A percentile compares a stretch with the other conserved stretches of the same genome.
Evolutionary conservation across 495 filamentous ascomycete genomes (phyloP).

Genomic region (Hyaloscypha finlandica): DNA sequence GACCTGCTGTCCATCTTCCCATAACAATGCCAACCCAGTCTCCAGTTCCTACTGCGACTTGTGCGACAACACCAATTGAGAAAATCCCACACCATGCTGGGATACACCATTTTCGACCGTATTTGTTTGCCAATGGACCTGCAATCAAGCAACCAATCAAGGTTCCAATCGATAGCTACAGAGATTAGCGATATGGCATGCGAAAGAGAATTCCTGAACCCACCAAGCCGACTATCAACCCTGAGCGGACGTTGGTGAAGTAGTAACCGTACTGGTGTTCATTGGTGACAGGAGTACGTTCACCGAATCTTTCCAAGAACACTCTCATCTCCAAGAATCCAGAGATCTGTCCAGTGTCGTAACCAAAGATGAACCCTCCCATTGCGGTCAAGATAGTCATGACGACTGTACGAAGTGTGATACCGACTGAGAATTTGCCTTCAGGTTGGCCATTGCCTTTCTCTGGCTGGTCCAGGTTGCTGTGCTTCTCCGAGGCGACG

Average conservation of each 20-base stretch:
- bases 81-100: slow-evolving; percentile 67
- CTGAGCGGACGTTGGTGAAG: slow-evolving; percentile 55
- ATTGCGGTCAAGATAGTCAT: slow-evolving; percentile 52
- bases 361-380: slow-evolving; percentile 77
- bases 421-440: slow-evolving; percentile 42
- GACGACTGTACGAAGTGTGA: slow-evolving; percentile 54
- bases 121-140: slow-evolving; percentile 65
- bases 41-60: slow-evolving; percentile 67
- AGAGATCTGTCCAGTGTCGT: slow-evolving; percentile 64
- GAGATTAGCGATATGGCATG: slow-evolving; percentile 36
- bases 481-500: background rate
- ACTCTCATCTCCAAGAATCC: slow-evolving; percentile 63
- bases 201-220: slow-evolving; percentile 19
- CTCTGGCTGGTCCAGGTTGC: background rate
- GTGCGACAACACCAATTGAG: slow-evolving; percentile 72
- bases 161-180: slow-evolving; percentile 78
- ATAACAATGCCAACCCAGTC: slow-evolving; percentile 54
- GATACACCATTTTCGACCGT: slow-evolving; percentile 72
- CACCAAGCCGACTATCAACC: slow-evolving; percentile 57
- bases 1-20: slow-evolving; percentile 76
- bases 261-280: slow-evolving; percentile 51
- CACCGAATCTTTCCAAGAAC: slow-evolving; percentile 48
- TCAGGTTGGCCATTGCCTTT: slow-evolving; percentile 3
- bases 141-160: slow-evolving; percentile 79
- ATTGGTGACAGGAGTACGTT: slow-evolving; percentile 27